A percentile compares a stretch with the other conserved stretches of the same genome.
These are phyloP conservation scores for Venturia pyrina DNA, from an alignment of 2,329 filamentous ascomycete genomes.

Conservation along the genomic window DNA sequence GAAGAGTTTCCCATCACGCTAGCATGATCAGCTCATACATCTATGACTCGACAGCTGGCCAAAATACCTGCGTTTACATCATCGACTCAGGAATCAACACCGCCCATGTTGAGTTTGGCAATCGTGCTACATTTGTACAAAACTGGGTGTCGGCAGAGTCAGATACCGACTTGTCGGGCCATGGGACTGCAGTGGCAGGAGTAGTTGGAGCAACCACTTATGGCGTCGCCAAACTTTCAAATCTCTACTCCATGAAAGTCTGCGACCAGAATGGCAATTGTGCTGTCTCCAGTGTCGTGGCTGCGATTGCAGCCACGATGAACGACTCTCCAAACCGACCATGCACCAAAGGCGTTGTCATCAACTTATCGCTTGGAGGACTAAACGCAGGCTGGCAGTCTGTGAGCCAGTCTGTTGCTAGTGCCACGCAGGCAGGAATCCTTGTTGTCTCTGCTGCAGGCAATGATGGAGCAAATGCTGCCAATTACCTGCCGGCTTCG, in stretches of 20 bases:
- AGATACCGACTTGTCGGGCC: slow-evolving; percentile 28
- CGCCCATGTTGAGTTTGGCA: slow-evolving; percentile 38
- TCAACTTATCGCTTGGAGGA: slow-evolving; percentile 31
- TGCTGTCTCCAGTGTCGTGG: slow-evolving; percentile 26
- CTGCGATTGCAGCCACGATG: slow-evolving; percentile 22
- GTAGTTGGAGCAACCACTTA: slow-evolving; percentile 13
- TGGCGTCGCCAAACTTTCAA: slow-evolving; percentile 17
- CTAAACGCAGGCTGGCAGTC: slow-evolving; percentile 4
- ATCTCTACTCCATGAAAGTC: slow-evolving; percentile 27
- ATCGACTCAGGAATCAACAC: slow-evolving; percentile 55
- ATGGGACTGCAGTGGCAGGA: slow-evolving; percentile 26
- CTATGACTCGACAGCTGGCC: slow-evolving; percentile 30
- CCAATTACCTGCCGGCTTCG: slow-evolving; percentile 9
- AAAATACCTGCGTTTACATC: slow-evolving; percentile 44
- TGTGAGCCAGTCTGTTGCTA: slow-evolving; percentile 3
- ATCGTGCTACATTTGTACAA: slow-evolving; percentile 28
- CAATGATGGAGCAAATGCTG: slow-evolving; percentile 6
- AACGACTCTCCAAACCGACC: slow-evolving; percentile 13
- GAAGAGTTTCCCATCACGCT: slow-evolving; percentile 28
- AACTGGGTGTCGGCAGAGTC: slow-evolving; percentile 14
- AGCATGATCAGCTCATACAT: slow-evolving; percentile 25
- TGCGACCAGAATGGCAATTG: slow-evolving; percentile 26
- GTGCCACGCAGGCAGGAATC: neutral
- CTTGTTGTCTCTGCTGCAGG: slow-evolving; percentile 12
- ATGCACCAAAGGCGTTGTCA: slow-evolving; percentile 22